A percentile compares a stretch with the other conserved stretches of the same genome.
These are phyloP conservation scores for Vitis labrusca DNA, from an alignment of 164 flowering plant species.

Conservation along the genomic window DNA sequence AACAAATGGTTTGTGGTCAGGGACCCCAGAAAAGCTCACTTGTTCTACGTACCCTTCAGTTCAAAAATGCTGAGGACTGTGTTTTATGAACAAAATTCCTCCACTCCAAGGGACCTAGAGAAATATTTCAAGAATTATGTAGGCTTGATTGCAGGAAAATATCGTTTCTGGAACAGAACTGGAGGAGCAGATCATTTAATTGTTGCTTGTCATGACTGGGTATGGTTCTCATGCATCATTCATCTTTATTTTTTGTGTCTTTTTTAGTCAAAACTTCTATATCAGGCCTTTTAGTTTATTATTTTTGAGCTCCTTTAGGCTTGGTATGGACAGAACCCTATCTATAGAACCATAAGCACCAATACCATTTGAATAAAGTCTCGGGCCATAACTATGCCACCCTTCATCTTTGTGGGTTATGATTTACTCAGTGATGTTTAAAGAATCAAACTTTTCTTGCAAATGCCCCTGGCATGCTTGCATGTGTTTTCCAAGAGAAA, in stretches of 20 bases:
- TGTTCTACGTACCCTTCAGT: conserved; percentile 47
- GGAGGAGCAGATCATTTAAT: conserved; percentile 50
- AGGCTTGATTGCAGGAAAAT: conserved; percentile 26
- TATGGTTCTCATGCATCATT: conserved; percentile 14
- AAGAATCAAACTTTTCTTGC: not conserved
- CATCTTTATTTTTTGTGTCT: not conserved
- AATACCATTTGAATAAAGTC: not conserved
- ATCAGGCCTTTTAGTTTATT: not conserved
- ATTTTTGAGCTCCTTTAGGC: not conserved
- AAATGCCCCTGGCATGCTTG: not conserved
- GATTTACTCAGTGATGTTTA: not conserved
- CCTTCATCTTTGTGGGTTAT: not conserved
- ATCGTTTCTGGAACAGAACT: conserved; percentile 45
- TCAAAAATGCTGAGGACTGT: conserved; percentile 22
- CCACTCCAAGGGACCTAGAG: conserved; percentile 11
- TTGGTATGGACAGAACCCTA: not conserved
- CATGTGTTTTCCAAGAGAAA: not conserved
- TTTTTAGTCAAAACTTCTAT: not conserved
- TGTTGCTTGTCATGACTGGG: conserved; percentile 56
- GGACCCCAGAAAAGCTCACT: conserved; percentile 45
- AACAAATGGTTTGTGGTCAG: conserved; percentile 37
- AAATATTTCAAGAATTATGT: conserved; percentile 26
- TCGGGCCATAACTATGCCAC: not conserved
- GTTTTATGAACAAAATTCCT: conserved; percentile 16
- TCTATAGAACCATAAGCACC: not conserved